Conservation (phyloP, 2,329 filamentous ascomycete species). For the Botryotinia convoluta region DNA sequence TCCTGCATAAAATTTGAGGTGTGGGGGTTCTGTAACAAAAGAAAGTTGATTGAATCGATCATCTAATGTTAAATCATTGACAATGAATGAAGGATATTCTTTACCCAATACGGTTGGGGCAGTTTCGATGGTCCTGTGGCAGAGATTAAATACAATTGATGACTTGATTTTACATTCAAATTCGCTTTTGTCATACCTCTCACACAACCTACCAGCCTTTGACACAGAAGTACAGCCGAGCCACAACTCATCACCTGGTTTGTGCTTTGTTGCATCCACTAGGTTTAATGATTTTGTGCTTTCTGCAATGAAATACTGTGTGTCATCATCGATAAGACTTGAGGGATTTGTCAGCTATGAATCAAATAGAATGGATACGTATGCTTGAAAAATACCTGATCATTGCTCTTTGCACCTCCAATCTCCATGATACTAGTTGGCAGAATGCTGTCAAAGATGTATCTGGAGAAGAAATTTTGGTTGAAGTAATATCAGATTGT, state of each 20-base stretch:
- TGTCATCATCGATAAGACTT: constrained; percentile 45
- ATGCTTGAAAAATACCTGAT: constrained; percentile 39
- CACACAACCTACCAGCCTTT: constrained; percentile 37
- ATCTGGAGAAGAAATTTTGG: constrained; percentile 41
- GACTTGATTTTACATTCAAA: neutral
- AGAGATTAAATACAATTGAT: constrained; percentile 2
- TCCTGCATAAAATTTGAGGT: constrained; percentile 37
- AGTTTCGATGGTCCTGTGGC: constrained; percentile 33
- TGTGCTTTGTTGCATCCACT: constrained; percentile 32
- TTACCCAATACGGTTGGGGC: constrained; percentile 23
- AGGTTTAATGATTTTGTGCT: constrained; percentile 47
- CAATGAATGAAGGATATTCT: constrained; percentile 36
- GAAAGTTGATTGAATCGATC: constrained; percentile 35
- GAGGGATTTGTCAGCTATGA: constrained; percentile 21
- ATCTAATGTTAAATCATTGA: constrained; percentile 35
- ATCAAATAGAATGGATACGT: neutral
- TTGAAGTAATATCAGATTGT: constrained; percentile 32
- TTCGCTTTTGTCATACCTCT: constrained; percentile 29
- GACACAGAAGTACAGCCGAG: constrained; percentile 36
- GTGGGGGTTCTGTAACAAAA: constrained; percentile 34
- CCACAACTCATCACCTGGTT: constrained; percentile 37
- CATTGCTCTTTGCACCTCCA: constrained; percentile 48
- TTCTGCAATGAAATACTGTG: constrained; percentile 52
- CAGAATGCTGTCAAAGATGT: constrained; percentile 47
- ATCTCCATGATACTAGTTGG: constrained; percentile 50